Percentiles rank a stretch among this genome's conserved stretches.
These are phyloP conservation scores for Hapsidospora chrysogenum DNA, from an alignment of 495 filamentous ascomycete genomes.

Conservation along the genomic window DNA sequence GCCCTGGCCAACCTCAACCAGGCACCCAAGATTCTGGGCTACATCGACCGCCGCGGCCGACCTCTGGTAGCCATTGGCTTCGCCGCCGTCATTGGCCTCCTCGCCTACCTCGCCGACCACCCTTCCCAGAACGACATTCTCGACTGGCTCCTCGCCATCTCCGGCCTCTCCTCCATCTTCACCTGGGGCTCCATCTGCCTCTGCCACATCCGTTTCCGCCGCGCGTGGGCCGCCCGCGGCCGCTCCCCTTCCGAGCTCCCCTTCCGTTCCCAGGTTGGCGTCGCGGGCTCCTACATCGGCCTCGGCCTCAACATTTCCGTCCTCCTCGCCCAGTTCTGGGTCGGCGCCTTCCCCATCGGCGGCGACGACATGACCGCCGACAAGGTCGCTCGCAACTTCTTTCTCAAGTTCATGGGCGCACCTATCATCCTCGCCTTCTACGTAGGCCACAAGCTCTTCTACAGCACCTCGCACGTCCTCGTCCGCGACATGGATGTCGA, in stretches of 20 bases:
- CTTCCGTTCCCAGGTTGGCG: conserved; percentile 64
- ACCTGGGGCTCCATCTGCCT: conserved; percentile 88
- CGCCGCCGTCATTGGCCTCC: conserved; percentile 52
- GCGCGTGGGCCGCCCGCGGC: conserved; percentile 54
- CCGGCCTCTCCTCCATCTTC: conserved; percentile 76
- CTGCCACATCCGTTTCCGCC: conserved; percentile 81
- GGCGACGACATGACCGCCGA: conserved; percentile 22
- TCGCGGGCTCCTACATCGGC: conserved; percentile 73
- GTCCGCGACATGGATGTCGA: conserved; percentile 64
- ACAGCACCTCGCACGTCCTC: conserved; percentile 48
- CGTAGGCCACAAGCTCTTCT: conserved; percentile 63
- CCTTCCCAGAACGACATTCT: conserved; percentile 47
- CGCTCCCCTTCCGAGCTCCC: conserved; percentile 59
- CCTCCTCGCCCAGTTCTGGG: conserved; percentile 90
- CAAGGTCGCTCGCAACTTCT: conserved; percentile 46
- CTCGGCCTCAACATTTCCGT: conserved; percentile 64
- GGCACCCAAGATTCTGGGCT: conserved; percentile 58
- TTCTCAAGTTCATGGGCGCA: conserved; percentile 62
- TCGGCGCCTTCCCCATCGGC: conserved; percentile 63
- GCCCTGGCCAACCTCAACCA: conserved; percentile 76
- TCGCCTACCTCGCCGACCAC: conserved; percentile 65
- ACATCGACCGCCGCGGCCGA: conserved; percentile 72
- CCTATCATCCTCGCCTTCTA: conserved; percentile 69
- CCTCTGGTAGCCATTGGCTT: conserved; percentile 59
- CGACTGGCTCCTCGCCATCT: conserved; percentile 78